Evolutionary conservation across 192 early-diverging fungal species (phyloP).

Genomic region (Dispira parvispora): DNA sequence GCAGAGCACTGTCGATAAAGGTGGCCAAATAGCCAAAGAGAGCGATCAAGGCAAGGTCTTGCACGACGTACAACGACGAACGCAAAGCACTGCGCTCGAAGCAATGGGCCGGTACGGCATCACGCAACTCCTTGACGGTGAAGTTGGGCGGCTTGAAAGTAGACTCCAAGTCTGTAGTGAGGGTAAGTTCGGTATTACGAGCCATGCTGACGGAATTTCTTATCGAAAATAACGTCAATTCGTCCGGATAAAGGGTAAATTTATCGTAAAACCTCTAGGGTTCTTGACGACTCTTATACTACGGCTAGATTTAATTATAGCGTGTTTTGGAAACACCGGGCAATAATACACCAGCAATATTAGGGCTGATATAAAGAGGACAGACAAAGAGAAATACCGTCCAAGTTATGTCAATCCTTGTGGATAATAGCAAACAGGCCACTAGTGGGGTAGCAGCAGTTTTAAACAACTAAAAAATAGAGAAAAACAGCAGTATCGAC

Average conservation of each 20-base stretch:
- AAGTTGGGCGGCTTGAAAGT: slow-evolving; percentile 39
- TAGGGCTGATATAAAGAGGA: background rate
- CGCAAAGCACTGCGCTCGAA: slow-evolving; percentile 69
- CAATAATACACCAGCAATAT: background rate
- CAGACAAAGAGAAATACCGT: too few species aligned
- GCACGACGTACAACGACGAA: slow-evolving; percentile 61
- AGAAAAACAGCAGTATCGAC: too few species aligned
- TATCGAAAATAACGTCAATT: background rate
- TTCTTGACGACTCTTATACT: background rate
- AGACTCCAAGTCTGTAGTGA: background rate
- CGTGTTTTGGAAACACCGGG: background rate
- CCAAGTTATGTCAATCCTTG: too few species aligned
- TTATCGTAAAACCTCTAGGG: background rate
- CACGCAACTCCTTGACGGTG: slow-evolving; percentile 83
- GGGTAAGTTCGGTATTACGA: background rate
- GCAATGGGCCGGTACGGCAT: slow-evolving; percentile 79
- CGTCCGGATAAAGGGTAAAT: background rate
- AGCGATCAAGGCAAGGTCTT: slow-evolving; percentile 54
- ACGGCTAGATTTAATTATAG: background rate
- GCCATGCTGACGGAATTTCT: background rate
- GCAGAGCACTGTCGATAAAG: slow-evolving; percentile 37
- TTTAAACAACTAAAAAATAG: too few species aligned
- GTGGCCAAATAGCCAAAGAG: slow-evolving; percentile 50
- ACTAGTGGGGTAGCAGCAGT: too few species aligned
- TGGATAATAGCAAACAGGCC: too few species aligned